These are phyloP conservation scores for Trichoderma parareesei DNA, from an alignment of 495 filamentous ascomycete genomes.

Conservation along the genomic window DNA sequence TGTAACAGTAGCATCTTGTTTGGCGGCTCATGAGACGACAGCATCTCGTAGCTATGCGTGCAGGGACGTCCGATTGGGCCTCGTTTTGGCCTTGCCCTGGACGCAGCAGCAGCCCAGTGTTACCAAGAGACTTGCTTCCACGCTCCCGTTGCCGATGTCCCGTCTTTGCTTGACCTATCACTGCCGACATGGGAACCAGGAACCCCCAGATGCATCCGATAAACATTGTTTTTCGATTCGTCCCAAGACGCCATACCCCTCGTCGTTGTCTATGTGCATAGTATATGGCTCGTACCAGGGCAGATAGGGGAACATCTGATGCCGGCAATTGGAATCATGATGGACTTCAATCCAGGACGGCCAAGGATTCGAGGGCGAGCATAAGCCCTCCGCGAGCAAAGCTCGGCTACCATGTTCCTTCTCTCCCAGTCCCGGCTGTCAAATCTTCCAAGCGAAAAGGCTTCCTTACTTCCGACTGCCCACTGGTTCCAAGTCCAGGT, in stretches of 20 bases:
- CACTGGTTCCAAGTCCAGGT: too few relatives aligned
- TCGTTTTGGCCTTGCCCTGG: background rate
- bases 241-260: background rate
- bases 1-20: background rate
- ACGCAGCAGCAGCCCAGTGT: background rate
- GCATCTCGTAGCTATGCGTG: background rate
- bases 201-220: background rate
- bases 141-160: background rate
- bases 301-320: background rate
- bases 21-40: slow-evolving; percentile 13
- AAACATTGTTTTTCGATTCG: slow-evolving; percentile 9
- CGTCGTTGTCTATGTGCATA: background rate
- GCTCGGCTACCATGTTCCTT: too few relatives aligned
- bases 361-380: too few relatives aligned
- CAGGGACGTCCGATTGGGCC: slow-evolving; percentile 9
- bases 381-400: too few relatives aligned
- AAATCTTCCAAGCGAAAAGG: too few relatives aligned
- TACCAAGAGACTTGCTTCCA: background rate
- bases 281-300: background rate
- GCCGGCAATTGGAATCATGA: too few relatives aligned
- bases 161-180: background rate
- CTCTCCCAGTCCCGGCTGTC: too few relatives aligned
- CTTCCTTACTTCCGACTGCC: too few relatives aligned
- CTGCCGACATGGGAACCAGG: background rate
- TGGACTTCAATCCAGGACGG: too few relatives aligned